A percentile compares a stretch with the other conserved stretches of the same genome.
phyloP scores from a whole-genome alignment of 163 green algal genomes.

The Chlamydomonas reinhardtii region DNA sequence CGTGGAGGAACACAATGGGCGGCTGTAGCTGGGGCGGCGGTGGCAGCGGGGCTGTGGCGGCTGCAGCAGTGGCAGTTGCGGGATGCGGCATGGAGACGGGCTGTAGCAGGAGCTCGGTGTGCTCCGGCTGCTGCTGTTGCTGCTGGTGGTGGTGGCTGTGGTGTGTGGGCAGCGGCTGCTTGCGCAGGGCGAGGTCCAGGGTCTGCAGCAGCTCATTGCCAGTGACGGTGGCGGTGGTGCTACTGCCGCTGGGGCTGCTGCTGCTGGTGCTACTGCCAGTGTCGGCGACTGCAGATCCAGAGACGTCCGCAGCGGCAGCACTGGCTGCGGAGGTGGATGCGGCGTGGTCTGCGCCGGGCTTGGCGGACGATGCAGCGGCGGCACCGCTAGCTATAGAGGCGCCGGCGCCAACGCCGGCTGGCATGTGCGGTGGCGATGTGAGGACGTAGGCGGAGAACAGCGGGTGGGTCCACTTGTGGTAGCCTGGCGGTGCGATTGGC shows the following conservation, averaged over 20 bases:
- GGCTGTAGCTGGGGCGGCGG: not conserved
- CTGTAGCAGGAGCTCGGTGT: too few relatives aligned
- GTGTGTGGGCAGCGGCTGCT: not conserved
- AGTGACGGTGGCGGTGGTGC: too few relatives aligned
- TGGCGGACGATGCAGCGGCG: not conserved
- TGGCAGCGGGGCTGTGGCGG: not conserved
- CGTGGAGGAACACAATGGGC: slow-evolving; percentile 62
- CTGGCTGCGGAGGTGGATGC: not conserved
- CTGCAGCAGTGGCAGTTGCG: not conserved
- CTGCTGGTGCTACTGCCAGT: not conserved
- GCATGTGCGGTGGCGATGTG: not conserved
- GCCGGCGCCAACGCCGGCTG: not conserved
- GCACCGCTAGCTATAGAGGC: not conserved
- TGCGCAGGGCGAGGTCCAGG: not conserved
- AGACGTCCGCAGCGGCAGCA: too few relatives aligned
- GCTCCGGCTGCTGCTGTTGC: not conserved
- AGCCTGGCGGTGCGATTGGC: slow-evolving; percentile 19
- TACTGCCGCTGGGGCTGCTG: too few relatives aligned
- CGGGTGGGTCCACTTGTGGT: slow-evolving; percentile 11
- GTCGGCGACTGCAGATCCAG: not conserved
- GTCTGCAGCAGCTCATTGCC: not conserved
- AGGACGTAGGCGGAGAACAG: slow-evolving; percentile 31
- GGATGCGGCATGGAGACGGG: not conserved
- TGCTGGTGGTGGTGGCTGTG: not conserved
- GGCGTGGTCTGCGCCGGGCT: too few relatives aligned